A percentile compares a stretch with the other conserved stretches of the same genome.
These are phyloP conservation scores for Kodamaea lidongshanica DNA, from an alignment of 805 yeast species.

Conservation along the genomic window DNA sequence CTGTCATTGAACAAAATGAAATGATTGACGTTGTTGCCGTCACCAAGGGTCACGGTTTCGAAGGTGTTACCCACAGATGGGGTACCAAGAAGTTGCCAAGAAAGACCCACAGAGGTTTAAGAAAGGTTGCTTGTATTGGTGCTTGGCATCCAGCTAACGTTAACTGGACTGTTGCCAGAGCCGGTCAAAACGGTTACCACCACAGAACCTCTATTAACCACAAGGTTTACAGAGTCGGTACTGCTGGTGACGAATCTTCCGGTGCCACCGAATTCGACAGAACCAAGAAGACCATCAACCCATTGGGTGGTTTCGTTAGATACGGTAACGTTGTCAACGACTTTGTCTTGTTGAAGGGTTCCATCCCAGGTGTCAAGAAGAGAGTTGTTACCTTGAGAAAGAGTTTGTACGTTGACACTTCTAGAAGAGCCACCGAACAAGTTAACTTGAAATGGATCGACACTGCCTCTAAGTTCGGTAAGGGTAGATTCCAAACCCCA, in stretches of 20 bases:
- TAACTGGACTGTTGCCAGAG: constrained; percentile 99
- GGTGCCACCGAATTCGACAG: constrained; percentile 98
- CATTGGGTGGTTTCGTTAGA: constrained; percentile 99
- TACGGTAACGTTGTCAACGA: constrained; percentile 98
- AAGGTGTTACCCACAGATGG: constrained; percentile 99
- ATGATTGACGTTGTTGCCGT: constrained; percentile 97
- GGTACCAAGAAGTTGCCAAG: constrained; percentile 99
- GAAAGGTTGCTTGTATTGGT: constrained; percentile 99
- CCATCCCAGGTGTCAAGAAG: constrained; percentile 99
- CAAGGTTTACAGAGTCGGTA: constrained; percentile 99
- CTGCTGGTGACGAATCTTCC: constrained; percentile 87
- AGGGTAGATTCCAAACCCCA: constrained; percentile 99
- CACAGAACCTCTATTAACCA: constrained; percentile 99
- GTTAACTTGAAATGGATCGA: constrained; percentile 99
- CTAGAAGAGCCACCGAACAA: constrained; percentile 95
- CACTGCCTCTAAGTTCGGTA: constrained; percentile 99
- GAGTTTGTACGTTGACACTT: constrained; percentile 95
- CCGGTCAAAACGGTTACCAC: constrained; percentile 99
- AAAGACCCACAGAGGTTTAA: constrained; percentile 99
- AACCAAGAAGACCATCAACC: constrained; percentile 99
- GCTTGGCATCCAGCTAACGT: constrained; percentile 99
- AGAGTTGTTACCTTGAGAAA: constrained; percentile 98
- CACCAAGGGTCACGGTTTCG: constrained; percentile 99
- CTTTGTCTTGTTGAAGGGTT: constrained; percentile 96
- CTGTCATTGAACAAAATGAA: constrained; percentile 98